Evolutionary conservation across 2,329 filamentous ascomycete species (phyloP).

Genomic region (Cadophora sp.): DNA sequence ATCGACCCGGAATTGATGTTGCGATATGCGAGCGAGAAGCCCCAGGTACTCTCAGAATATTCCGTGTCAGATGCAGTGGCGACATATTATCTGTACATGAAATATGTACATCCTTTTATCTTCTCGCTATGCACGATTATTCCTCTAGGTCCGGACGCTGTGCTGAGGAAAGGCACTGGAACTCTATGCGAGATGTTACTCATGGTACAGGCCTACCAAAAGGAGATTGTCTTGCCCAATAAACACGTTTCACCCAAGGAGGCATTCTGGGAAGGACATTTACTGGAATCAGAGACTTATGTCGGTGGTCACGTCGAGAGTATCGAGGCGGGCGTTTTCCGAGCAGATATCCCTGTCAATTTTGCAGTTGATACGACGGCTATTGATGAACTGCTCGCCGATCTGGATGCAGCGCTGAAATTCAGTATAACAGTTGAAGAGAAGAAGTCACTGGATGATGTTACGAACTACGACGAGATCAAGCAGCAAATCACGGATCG

Average conservation of each 20-base stretch:
- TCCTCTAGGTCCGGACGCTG: conserved; percentile 90
- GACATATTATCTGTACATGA: conserved; percentile 99
- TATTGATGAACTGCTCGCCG: conserved; percentile 84
- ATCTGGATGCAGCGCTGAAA: conserved; percentile 86
- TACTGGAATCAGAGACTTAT: conserved; percentile 96
- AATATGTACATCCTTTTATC: conserved; percentile 99
- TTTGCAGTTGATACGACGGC: conserved; percentile 90
- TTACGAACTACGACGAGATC: conserved; percentile 83
- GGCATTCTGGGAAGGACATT: conserved; percentile 94
- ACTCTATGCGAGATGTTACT: conserved; percentile 99
- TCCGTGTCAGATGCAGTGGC: conserved; percentile 98
- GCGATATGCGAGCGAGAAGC: conserved; percentile 85
- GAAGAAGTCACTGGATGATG: conserved; percentile 80
- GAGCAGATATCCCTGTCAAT: conserved; percentile 92
- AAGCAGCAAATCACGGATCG: conserved; percentile 80
- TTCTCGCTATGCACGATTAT: conserved; percentile 98
- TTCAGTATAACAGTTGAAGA: conserved; percentile 89
- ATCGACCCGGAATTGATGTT: conserved; percentile 98
- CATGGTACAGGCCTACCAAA: conserved; percentile 97
- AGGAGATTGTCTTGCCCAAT: conserved; percentile 91
- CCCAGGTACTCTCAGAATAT: conserved; percentile 95
- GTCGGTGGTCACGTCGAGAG: conserved; percentile 98
- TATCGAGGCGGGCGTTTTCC: conserved; percentile 97
- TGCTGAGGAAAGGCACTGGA: conserved; percentile 92
- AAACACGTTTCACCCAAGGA: conserved; percentile 93